phyloP scores from a whole-genome alignment of 2,329 filamentous ascomycete species.

The Fulvia fulva region DNA sequence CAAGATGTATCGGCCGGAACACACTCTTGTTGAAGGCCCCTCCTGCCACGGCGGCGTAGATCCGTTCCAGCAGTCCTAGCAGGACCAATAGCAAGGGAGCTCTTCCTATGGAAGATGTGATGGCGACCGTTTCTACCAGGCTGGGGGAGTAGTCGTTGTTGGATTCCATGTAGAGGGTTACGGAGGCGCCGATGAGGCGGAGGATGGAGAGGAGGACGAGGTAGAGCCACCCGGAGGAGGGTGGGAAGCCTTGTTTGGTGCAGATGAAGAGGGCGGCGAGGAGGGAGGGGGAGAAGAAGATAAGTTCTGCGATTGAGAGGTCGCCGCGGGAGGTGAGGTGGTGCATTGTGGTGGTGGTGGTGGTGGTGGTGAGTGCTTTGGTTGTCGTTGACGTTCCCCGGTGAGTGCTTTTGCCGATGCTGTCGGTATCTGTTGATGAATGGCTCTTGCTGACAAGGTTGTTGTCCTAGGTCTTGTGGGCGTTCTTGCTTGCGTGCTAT shows the following conservation, averaged over 20 bases:
- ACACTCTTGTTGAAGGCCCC: conserved; percentile 9
- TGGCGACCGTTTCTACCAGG: conserved; percentile 24
- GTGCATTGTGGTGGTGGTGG: conserved; percentile 12
- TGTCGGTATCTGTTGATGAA: too few relatives aligned
- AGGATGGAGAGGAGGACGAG: conserved; percentile 25
- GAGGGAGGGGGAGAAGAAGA: conserved; percentile 24
- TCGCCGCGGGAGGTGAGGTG: conserved; percentile 16
- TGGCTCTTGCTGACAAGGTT: too few relatives aligned
- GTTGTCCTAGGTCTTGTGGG: neutral
- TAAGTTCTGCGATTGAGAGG: conserved; percentile 26
- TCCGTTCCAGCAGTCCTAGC: conserved; percentile 23
- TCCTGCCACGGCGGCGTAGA: conserved; percentile 20
- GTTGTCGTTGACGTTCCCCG: too few relatives aligned
- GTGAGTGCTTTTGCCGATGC: too few relatives aligned
- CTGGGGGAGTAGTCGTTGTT: conserved; percentile 18
- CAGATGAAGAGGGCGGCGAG: conserved; percentile 18
- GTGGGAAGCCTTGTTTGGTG: conserved; percentile 26
- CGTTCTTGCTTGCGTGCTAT: neutral
- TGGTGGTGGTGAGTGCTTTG: too few relatives aligned
- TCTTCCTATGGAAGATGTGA: conserved; percentile 26
- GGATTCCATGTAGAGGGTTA: conserved; percentile 24
- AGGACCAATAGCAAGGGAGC: conserved; percentile 27
- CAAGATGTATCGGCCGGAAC: conserved; percentile 23
- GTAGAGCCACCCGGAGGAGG: conserved; percentile 25
- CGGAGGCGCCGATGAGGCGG: conserved; percentile 26